Conservation (phyloP, 257 asterid species). For the Anisodus tanguticus region DNA sequence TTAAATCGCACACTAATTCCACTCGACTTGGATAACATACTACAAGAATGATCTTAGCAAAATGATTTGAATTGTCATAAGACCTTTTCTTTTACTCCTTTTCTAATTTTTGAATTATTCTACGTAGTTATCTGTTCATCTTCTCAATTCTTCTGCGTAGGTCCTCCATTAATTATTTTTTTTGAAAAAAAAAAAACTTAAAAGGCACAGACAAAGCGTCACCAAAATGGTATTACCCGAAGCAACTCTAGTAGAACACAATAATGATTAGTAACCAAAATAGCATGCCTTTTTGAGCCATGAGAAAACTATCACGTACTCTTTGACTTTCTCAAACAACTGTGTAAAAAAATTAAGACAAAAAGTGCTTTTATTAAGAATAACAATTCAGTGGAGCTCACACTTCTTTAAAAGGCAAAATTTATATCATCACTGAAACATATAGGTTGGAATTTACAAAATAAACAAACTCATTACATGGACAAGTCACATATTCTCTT, state of each 20-base stretch:
- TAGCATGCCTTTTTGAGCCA: neutral
- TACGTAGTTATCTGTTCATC: too few relatives aligned
- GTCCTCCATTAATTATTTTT: too few relatives aligned
- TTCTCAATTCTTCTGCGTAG: too few relatives aligned
- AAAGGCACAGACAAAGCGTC: too few relatives aligned
- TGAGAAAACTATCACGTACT: neutral
- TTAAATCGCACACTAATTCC: too few relatives aligned
- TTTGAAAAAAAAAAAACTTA: too few relatives aligned
- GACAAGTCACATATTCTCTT: neutral
- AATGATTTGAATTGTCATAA: too few relatives aligned
- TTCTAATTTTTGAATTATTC: too few relatives aligned
- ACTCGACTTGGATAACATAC: too few relatives aligned
- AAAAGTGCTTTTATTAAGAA: neutral
- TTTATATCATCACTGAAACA: neutral
- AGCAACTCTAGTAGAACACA: neutral
- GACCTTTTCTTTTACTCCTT: too few relatives aligned
- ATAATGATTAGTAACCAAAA: neutral
- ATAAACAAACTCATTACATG: neutral
- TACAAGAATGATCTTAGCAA: too few relatives aligned
- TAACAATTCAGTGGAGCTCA: slow-evolving; percentile 4
- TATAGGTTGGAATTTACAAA: slow-evolving; percentile 6
- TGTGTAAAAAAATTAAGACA: neutral
- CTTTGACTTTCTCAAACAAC: neutral
- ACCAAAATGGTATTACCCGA: too few relatives aligned
- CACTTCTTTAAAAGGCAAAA: neutral